Evolutionary conservation across 2,329 filamentous ascomycete species (phyloP).

Genomic region (Stagonosporopsis rhizophila): DNA sequence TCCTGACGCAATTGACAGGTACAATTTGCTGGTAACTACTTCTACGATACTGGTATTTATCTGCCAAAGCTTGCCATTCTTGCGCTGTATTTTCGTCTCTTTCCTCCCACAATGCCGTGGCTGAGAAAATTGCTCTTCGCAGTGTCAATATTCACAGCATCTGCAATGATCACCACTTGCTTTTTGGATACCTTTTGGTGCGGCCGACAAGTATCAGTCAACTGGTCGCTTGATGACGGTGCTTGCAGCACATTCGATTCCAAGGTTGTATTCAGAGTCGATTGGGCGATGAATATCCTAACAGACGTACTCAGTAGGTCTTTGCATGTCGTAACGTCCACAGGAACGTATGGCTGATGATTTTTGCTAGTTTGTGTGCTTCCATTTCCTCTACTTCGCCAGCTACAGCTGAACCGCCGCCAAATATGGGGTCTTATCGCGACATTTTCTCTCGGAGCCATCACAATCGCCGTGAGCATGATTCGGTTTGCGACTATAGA

Average conservation of each 20-base stretch:
- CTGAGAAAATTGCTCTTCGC: slow-evolving; percentile 22
- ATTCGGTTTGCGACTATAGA: slow-evolving; percentile 31
- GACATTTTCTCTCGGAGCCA: slow-evolving; percentile 32
- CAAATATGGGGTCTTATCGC: slow-evolving; percentile 33
- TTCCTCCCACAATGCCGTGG: slow-evolving; percentile 28
- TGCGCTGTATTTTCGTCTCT: slow-evolving; percentile 25
- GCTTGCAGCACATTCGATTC: slow-evolving; percentile 30
- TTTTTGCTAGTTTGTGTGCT: slow-evolving; percentile 25
- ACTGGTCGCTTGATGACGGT: slow-evolving; percentile 27
- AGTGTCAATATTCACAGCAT: slow-evolving; percentile 17
- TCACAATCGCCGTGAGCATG: slow-evolving; percentile 34
- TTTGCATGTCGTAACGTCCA: no score
- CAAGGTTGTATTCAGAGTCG: slow-evolving; percentile 28
- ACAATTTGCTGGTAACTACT: slow-evolving; percentile 28
- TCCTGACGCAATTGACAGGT: slow-evolving; percentile 9
- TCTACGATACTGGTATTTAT: slow-evolving; percentile 32
- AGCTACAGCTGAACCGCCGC: slow-evolving; percentile 26
- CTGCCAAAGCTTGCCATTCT: slow-evolving; percentile 27
- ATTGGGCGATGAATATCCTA: slow-evolving; percentile 23
- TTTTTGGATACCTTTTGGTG: slow-evolving; percentile 32
- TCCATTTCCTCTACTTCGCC: slow-evolving; percentile 33
- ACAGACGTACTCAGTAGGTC: slow-evolving; percentile 24
- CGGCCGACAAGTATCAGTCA: slow-evolving; percentile 25
- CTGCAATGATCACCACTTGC: slow-evolving; percentile 24
- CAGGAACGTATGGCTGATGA: background rate